A percentile compares a stretch with the other conserved stretches of the same genome.
Conservation (phyloP, 164 flowering plant species). For the Umbellularia californica region DNA sequence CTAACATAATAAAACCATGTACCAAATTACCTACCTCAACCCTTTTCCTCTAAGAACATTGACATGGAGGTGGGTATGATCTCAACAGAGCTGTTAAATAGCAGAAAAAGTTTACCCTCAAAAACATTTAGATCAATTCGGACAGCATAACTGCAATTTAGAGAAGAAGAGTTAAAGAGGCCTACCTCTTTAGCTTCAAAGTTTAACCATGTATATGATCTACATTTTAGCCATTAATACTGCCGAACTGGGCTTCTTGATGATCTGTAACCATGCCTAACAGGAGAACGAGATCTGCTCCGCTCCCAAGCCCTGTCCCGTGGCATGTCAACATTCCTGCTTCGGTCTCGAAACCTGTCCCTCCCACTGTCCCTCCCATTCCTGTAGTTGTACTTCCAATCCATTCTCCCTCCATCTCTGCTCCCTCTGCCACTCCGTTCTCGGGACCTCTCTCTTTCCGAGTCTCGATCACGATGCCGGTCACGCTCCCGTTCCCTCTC, state of each 20-base stretch:
- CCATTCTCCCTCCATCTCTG: constrained; percentile 57
- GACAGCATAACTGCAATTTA: constrained; percentile 29
- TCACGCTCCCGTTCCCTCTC: constrained; percentile 54
- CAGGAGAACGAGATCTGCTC: constrained; percentile 84
- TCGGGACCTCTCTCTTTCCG: constrained; percentile 52
- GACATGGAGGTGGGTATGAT: constrained; percentile 46
- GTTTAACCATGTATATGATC: constrained; percentile 30
- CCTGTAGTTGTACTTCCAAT: constrained; percentile 48
- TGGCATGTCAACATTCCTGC: constrained; percentile 19
- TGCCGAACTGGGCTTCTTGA: constrained; percentile 62
- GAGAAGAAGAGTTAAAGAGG: constrained; percentile 27
- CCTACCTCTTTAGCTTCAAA: constrained; percentile 58
- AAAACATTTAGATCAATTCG: constrained; percentile 26
- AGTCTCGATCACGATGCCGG: constrained; percentile 39
- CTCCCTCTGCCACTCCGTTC: constrained; percentile 60
- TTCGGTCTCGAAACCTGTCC: constrained; percentile 53
- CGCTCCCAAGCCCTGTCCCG: constrained; percentile 29
- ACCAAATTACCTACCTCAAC: constrained; percentile 30
- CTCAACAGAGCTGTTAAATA: constrained; percentile 67
- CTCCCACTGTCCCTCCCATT: constrained; percentile 73
- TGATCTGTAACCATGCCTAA: constrained; percentile 55
- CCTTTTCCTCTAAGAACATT: constrained; percentile 43
- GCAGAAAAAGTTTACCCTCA: constrained; percentile 37
- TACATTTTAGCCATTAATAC: constrained; percentile 33
- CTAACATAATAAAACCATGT: constrained; percentile 8